phyloP scores from a whole-genome alignment of 2,329 filamentous ascomycete genomes.

The Dactylellina drechsleri region DNA sequence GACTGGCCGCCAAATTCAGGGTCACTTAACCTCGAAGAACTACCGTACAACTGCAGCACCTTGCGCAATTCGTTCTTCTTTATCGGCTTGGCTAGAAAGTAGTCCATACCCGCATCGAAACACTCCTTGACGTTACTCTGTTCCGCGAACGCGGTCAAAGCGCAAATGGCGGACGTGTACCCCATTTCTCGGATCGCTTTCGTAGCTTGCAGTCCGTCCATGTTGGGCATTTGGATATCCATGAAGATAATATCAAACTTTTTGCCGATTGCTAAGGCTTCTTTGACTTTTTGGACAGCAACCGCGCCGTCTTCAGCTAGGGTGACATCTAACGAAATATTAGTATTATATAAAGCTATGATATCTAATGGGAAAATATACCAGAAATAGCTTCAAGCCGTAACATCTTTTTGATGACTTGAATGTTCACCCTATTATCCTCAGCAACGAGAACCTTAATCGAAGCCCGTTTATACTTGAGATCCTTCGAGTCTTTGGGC shows the following conservation, averaged over 20 bases:
- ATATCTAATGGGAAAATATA: not conserved
- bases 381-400: slow-evolving; percentile 64
- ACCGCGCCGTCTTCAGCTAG: slow-evolving; percentile 88
- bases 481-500: slow-evolving; percentile 34
- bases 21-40: slow-evolving; percentile 31
- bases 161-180: slow-evolving; percentile 87
- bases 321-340: slow-evolving; percentile 72
- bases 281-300: slow-evolving; percentile 84
- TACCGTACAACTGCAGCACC: slow-evolving; percentile 57
- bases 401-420: slow-evolving; percentile 72
- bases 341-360: not conserved
- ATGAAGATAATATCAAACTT: slow-evolving; percentile 91
- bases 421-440: slow-evolving; percentile 74
- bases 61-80: slow-evolving; percentile 56
- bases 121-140: slow-evolving; percentile 88
- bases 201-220: slow-evolving; percentile 88
- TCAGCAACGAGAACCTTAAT: slow-evolving; percentile 82
- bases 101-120: slow-evolving; percentile 90
- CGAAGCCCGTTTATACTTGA: slow-evolving; percentile 46
- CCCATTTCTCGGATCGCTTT: slow-evolving; percentile 85
- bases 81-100: slow-evolving; percentile 76
- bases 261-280: slow-evolving; percentile 76
- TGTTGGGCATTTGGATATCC: slow-evolving; percentile 94
- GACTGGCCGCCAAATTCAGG: not conserved
- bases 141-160: slow-evolving; percentile 87